Conservation (phyloP, 768 basidiomycete species). For the Tephrocybe rancida region DNA sequence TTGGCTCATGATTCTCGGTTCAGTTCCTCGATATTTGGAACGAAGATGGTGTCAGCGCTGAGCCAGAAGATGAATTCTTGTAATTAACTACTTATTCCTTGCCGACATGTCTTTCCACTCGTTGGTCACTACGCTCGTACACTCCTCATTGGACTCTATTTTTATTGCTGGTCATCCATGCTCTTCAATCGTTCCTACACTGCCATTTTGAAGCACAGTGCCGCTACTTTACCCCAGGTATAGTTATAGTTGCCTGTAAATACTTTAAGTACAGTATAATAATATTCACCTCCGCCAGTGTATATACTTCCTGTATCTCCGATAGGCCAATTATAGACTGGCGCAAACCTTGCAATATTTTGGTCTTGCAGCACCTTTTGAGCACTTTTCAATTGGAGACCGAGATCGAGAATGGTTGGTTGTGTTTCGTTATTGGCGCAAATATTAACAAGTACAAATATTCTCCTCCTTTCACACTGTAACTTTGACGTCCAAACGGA, state of each 20-base stretch:
- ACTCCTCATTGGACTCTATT: not conserved
- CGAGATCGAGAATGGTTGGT: not conserved
- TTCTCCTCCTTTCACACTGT: not conserved
- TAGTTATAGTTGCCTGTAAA: constrained; percentile 12
- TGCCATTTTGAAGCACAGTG: not conserved
- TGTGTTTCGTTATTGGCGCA: not conserved
- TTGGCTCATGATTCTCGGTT: constrained; percentile 5
- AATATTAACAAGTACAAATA: constrained; percentile 17
- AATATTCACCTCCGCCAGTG: not conserved
- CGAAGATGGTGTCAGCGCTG: constrained; percentile 74
- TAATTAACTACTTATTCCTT: constrained; percentile 17
- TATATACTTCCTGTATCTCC: no score
- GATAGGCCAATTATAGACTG: no score
- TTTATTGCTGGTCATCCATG: not conserved
- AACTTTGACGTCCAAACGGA: not conserved
- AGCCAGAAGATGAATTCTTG: constrained; percentile 55
- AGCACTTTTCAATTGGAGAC: not conserved
- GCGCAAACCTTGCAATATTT: no score
- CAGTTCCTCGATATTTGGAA: constrained; percentile 83
- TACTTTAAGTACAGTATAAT: not conserved
- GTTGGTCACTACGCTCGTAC: not conserved
- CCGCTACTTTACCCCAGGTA: constrained; percentile 7
- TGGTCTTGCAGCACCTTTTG: no score
- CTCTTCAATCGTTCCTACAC: no score
- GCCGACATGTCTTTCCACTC: not conserved